Evolutionary conservation across 23 red algal species (phyloP), one percentile per base, ranked within the genome.

Genomic region (Gracilariopsis chorda): DNA sequence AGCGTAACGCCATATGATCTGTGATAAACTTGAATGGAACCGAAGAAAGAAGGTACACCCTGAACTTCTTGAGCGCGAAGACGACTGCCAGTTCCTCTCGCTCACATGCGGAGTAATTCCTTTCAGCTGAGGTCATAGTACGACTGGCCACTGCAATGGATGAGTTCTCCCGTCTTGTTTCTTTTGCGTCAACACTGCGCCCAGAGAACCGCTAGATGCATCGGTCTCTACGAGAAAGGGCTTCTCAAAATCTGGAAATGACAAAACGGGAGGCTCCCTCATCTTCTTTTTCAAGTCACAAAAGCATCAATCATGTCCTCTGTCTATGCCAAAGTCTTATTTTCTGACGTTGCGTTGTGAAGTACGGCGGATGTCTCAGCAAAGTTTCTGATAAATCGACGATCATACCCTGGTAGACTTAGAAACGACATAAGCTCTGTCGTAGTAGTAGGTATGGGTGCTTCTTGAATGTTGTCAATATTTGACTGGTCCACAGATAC

Each of bases 241-340:
- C 14, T 17, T 30, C 14, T 70, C 28, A 30, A 70, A 70, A 25
- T 30, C 28, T 25, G 63, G 29, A 70, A 30, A 70, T 13, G 14
- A 17, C 13, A 33, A 23, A 13, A 70, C 63, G 16, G 63, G 17
- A 17, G 17, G 28, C 27, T 13, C 13, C 12, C 14, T 23, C 14
- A 33, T 13, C 29, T 30, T 70, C 20, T 25, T 20, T 25, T 70
- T 70, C 28, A 70, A 70, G 28, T 70, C 63, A 17, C 20, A 25
- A 70, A 70, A 70, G 63, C 63, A 70, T 70, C 27, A 17, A 17
- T 14, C 63, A 70, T 70, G 12, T 70, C 63, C 29, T 70, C 63
- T 33, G 63, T 70, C 63, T 33, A 70, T 25, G 16, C 14, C 27
- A 70, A 70, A 17, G 16, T 25, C 20, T 33, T 33, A 13, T 33